phyloP scores from a whole-genome alignment of 352 stramenopile genomes.

The Nothophytophthora sp. region DNA sequence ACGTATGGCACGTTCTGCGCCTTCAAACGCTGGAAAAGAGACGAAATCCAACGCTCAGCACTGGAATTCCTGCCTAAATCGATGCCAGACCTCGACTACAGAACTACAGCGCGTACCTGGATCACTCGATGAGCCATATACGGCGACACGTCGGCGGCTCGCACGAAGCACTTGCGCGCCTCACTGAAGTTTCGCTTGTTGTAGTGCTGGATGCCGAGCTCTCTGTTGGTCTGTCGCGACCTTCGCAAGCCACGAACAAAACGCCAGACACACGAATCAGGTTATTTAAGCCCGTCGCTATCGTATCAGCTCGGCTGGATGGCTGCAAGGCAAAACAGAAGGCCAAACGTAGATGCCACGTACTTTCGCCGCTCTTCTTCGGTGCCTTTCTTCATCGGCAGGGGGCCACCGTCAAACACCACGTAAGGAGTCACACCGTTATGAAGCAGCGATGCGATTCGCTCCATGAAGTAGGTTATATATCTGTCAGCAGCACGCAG shows the following conservation, averaged over 20 bases:
- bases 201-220: constrained; percentile 59
- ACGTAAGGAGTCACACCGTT: constrained; percentile 73
- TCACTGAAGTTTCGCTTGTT: constrained; percentile 57
- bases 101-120: constrained; percentile 46
- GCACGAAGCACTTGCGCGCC: constrained; percentile 70
- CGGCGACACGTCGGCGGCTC: constrained; percentile 75
- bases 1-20: constrained; percentile 84
- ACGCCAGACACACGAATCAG: not conserved
- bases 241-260: constrained; percentile 12
- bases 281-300: too few species aligned
- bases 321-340: too few species aligned
- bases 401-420: constrained; percentile 71
- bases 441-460: constrained; percentile 46
- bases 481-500: constrained; percentile 37
- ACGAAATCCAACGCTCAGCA: too few species aligned
- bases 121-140: constrained; percentile 84
- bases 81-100: not conserved
- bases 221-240: constrained; percentile 68
- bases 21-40: constrained; percentile 45
- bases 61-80: not conserved
- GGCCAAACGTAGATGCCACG: too few species aligned
- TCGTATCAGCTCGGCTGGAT: too few species aligned
- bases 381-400: constrained; percentile 81
- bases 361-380: constrained; percentile 73
- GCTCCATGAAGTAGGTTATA: constrained; percentile 76